phyloP scores from a whole-genome alignment of 306 rosid genomes.

The Vigna hirtella region DNA sequence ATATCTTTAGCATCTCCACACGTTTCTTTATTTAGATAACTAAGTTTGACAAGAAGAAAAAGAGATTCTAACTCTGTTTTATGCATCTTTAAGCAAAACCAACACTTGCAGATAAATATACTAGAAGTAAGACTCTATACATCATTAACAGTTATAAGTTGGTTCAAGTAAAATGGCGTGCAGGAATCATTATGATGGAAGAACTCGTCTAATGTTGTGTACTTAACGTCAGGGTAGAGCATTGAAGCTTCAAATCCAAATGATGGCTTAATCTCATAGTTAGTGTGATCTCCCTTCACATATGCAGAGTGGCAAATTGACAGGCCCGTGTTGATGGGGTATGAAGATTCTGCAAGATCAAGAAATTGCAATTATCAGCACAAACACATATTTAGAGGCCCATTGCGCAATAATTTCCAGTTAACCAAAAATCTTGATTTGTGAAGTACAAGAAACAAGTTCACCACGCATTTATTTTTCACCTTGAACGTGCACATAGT shows the following conservation, averaged over 20 bases:
- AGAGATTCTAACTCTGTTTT: background rate
- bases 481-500: too few relatives aligned
- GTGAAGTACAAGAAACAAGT: background rate
- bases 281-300: slow-evolving; percentile 62
- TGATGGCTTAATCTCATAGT: slow-evolving; percentile 63
- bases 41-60: background rate
- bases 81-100: background rate
- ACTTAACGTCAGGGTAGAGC: slow-evolving; percentile 71
- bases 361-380: background rate
- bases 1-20: background rate
- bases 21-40: background rate
- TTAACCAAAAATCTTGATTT: background rate
- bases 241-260: slow-evolving; percentile 71
- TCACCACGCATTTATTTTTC: background rate
- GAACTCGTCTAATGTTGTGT: slow-evolving; percentile 57
- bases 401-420: background rate
- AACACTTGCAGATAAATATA: background rate
- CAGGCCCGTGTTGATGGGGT: slow-evolving; percentile 1
- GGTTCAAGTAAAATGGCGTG: slow-evolving; percentile 26
- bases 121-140: background rate
- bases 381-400: background rate
- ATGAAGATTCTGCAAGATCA: slow-evolving; percentile 30
- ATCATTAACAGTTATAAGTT: background rate
- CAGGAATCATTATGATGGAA: background rate
- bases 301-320: slow-evolving; percentile 55